Percentiles rank a stretch among this genome's conserved stretches.
phyloP scores from a whole-genome alignment of 495 filamentous ascomycete genomes.

The Trichocladium antarcticum region DNA sequence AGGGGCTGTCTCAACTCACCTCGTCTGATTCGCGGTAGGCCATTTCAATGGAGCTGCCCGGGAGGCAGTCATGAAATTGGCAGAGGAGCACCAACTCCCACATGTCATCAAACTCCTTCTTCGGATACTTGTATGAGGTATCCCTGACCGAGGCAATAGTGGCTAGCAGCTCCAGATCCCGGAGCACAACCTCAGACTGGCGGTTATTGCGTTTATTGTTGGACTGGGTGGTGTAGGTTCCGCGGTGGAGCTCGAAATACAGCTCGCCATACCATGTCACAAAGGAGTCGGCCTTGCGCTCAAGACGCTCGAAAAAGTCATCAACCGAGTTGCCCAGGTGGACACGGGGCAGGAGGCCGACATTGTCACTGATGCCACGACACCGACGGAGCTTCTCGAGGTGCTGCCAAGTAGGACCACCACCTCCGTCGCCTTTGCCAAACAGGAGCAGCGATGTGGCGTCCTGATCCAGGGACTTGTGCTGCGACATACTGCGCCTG shows the following conservation, averaged over 20 bases:
- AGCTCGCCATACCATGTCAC: constrained; percentile 97
- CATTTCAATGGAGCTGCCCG: constrained; percentile 94
- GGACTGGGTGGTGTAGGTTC: constrained; percentile 92
- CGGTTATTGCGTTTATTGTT: constrained; percentile 96
- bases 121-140: constrained; percentile 76
- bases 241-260: constrained; percentile 93
- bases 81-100: constrained; percentile 82
- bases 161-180: constrained; percentile 80
- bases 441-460: constrained; percentile 80
- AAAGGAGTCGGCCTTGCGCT: constrained; percentile 65
- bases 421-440: constrained; percentile 92
- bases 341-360: constrained; percentile 71
- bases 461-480: constrained; percentile 91
- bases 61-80: constrained; percentile 95
- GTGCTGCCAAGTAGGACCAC: constrained; percentile 86
- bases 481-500: constrained; percentile 76
- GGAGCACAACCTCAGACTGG: constrained; percentile 68
- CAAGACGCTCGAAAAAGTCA: constrained; percentile 80
- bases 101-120: constrained; percentile 80
- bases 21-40: constrained; percentile 87
- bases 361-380: constrained; percentile 81
- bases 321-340: constrained; percentile 91
- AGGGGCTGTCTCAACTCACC: constrained; percentile 26
- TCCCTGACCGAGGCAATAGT: constrained; percentile 67
- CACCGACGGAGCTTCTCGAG: constrained; percentile 92